A percentile compares a stretch with the other conserved stretches of the same genome.
These are phyloP conservation scores for Xylaria castorea DNA, from an alignment of 495 filamentous ascomycete genomes.

Conservation along the genomic window DNA sequence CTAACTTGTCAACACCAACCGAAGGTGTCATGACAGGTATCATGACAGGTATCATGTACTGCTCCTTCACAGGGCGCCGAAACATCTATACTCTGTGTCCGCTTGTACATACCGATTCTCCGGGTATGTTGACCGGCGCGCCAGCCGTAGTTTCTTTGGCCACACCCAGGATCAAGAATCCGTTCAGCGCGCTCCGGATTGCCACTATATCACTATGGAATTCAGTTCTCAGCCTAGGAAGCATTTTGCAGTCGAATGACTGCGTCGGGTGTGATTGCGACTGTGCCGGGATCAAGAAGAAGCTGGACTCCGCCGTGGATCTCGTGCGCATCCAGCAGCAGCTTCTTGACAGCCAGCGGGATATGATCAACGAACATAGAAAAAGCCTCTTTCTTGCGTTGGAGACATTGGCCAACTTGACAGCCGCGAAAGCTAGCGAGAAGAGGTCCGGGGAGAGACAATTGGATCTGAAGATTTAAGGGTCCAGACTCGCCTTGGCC, in stretches of 20 bases:
- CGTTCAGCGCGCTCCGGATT: background rate
- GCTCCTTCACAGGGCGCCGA: constrained; percentile 22
- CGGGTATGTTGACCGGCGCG: constrained; percentile 13
- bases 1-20: background rate
- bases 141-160: background rate
- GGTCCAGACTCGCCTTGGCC: background rate
- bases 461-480: constrained; percentile 9
- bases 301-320: background rate
- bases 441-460: background rate
- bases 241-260: background rate
- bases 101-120: background rate
- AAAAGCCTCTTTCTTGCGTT: constrained; percentile 5
- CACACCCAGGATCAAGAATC: background rate
- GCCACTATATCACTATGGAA: constrained; percentile 3
- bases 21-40: constrained; percentile 13
- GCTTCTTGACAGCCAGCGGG: constrained; percentile 21
- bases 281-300: constrained; percentile 9
- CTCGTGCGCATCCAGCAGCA: constrained; percentile 18
- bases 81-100: constrained; percentile 26
- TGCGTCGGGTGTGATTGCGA: background rate
- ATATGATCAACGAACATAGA: constrained; percentile 5
- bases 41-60: constrained; percentile 30
- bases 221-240: background rate
- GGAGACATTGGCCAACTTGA: constrained; percentile 24
- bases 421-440: background rate